phyloP scores from a whole-genome alignment of 495 filamentous ascomycete species.

The Astrothelium macrocarpum region DNA sequence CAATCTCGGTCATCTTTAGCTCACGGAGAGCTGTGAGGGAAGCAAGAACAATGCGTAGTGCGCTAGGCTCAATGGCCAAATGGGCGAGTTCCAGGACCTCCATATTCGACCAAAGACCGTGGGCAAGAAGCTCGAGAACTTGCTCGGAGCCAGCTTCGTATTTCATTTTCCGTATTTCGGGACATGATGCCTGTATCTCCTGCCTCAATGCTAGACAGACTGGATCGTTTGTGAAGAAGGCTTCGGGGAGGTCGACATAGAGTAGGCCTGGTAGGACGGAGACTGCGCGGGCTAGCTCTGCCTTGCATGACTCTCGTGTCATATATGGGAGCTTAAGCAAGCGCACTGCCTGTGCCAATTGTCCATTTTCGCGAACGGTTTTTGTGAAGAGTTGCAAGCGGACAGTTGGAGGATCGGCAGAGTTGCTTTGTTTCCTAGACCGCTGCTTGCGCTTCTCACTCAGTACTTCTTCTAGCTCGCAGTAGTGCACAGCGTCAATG shows the following conservation, averaged over 20 bases:
- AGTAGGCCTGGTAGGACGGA: slow-evolving; percentile 75
- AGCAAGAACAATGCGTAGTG: slow-evolving; percentile 60
- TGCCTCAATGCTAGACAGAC: slow-evolving; percentile 64
- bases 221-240: slow-evolving; percentile 70
- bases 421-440: background rate
- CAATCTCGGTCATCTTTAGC: slow-evolving; percentile 58
- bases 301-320: slow-evolving; percentile 79
- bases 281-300: slow-evolving; percentile 74
- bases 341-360: slow-evolving; percentile 55
- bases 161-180: slow-evolving; percentile 77
- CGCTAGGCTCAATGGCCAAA: slow-evolving; percentile 61
- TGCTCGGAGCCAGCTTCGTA: slow-evolving; percentile 72
- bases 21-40: slow-evolving; percentile 57
- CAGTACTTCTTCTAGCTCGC: slow-evolving; percentile 71
- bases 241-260: slow-evolving; percentile 87
- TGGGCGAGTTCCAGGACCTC: slow-evolving; percentile 68
- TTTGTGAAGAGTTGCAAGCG: slow-evolving; percentile 71
- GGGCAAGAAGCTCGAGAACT: slow-evolving; percentile 58
- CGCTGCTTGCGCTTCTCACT: slow-evolving; percentile 50
- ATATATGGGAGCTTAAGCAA: slow-evolving; percentile 92
- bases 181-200: slow-evolving; percentile 74
- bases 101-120: slow-evolving; percentile 63
- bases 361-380: slow-evolving; percentile 63
- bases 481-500: slow-evolving; percentile 93
- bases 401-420: slow-evolving; percentile 40